Percentiles rank a stretch among this genome's conserved stretches.
phyloP scores from a whole-genome alignment of 805 yeast genomes.

The Blastobotrys americana region DNA sequence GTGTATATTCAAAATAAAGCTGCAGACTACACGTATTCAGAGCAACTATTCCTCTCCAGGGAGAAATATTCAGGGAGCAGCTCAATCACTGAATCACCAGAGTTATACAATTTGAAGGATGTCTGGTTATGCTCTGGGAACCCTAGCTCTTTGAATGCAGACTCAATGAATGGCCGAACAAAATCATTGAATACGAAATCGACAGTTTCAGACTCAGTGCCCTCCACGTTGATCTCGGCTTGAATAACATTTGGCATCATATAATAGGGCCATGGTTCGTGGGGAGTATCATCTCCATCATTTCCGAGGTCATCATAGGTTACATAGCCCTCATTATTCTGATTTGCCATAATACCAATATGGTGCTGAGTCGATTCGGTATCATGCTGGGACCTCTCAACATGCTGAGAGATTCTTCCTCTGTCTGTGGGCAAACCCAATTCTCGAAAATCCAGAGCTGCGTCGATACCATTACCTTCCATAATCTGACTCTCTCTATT shows the following conservation, averaged over 20 bases:
- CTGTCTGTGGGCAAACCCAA: constrained; percentile 15
- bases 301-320: constrained; percentile 80
- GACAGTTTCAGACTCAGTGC: constrained; percentile 33
- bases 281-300: constrained; percentile 78
- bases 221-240: constrained; percentile 31
- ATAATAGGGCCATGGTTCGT: constrained; percentile 49
- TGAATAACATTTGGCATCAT: constrained; percentile 76
- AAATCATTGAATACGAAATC: constrained; percentile 79
- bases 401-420: constrained; percentile 2
- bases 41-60: not conserved
- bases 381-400: not conserved
- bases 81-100: constrained; percentile 25
- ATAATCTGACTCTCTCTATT: constrained; percentile 49
- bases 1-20: not conserved
- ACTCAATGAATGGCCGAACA: constrained; percentile 40
- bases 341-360: constrained; percentile 19
- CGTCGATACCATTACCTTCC: not conserved
- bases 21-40: not conserved
- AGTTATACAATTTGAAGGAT: not conserved
- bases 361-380: not conserved
- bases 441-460: constrained; percentile 13
- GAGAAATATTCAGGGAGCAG: constrained; percentile 26
- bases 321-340: constrained; percentile 51
- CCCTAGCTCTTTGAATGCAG: constrained; percentile 17
- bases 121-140: not conserved